Percentiles rank a stretch among this genome's conserved stretches.
Conservation (phyloP, 1,284 basidiomycete genomes). For the Heterobasidion annosum region DNA sequence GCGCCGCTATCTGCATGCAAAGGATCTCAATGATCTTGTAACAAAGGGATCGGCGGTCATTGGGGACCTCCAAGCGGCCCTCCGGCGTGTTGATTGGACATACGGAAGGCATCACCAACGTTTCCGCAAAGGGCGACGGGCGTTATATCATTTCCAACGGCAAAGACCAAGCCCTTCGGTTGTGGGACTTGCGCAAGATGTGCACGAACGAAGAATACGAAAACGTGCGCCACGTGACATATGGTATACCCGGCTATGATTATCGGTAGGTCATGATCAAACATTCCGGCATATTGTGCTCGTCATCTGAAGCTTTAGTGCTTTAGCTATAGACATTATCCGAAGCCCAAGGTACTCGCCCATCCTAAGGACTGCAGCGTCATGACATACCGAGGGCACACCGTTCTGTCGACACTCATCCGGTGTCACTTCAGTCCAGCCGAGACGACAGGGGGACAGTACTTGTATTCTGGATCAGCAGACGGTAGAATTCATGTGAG, state of each 20-base stretch:
- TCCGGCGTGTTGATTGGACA: conserved; percentile 93
- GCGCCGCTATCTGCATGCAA: background rate
- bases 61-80: conserved; percentile 73
- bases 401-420: conserved; percentile 89
- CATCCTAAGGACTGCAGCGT: conserved; percentile 89
- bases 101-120: conserved; percentile 90
- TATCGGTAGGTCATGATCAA: conserved; percentile 51
- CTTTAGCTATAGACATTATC: conserved; percentile 55
- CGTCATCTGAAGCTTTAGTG: conserved; percentile 6
- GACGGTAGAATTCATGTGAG: conserved; percentile 78
- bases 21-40: background rate
- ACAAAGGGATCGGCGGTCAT: conserved; percentile 82
- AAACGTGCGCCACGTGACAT: conserved; percentile 36
- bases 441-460: conserved; percentile 87
- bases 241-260: conserved; percentile 67
- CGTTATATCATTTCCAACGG: conserved; percentile 96
- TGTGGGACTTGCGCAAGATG: conserved; percentile 98
- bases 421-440: conserved; percentile 92
- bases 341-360: conserved; percentile 46
- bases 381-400: conserved; percentile 93
- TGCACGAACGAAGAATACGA: conserved; percentile 66
- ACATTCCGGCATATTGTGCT: background rate
- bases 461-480: conserved; percentile 88
- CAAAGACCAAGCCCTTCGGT: conserved; percentile 87
- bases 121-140: conserved; percentile 87